Conservation (phyloP, 1,284 basidiomycete genomes). For the Peniophora sp. region DNA sequence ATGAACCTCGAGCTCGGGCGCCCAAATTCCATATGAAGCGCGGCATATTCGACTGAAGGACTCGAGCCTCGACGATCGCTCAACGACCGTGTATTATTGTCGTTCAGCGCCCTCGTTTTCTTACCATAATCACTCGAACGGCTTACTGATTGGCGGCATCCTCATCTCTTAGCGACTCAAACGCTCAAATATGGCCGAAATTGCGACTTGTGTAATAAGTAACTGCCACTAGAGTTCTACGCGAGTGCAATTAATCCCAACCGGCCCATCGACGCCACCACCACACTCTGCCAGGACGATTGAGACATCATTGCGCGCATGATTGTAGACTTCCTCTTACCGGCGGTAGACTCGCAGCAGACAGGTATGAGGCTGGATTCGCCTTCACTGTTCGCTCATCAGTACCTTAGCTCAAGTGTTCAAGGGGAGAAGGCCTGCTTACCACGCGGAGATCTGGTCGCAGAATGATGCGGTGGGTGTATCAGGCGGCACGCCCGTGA, state of each 20-base stretch:
- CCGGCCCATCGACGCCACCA: slow-evolving; percentile 2
- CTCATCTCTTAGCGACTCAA: too few relatives aligned
- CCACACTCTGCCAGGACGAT: background rate
- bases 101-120: too few relatives aligned
- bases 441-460: slow-evolving; percentile 4
- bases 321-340: background rate
- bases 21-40: too few relatives aligned
- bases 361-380: background rate
- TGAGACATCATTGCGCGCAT: background rate
- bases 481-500: slow-evolving; percentile 6
- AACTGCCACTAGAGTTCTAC: slow-evolving; percentile 2
- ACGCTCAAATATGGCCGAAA: too few relatives aligned
- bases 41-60: too few relatives aligned
- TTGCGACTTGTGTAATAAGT: too few relatives aligned
- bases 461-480: slow-evolving; percentile 9
- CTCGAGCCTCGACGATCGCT: too few relatives aligned
- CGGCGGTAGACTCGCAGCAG: slow-evolving; percentile 1
- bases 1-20: too few relatives aligned
- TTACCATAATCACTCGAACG: too few relatives aligned
- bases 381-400: background rate
- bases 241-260: slow-evolving; percentile 4
- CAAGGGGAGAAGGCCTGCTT: background rate
- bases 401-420: background rate
- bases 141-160: too few relatives aligned
- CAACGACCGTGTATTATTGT: too few relatives aligned